Conservation (phyloP, 768 basidiomycete genomes). For the Panaeolus cyanescens region DNA sequence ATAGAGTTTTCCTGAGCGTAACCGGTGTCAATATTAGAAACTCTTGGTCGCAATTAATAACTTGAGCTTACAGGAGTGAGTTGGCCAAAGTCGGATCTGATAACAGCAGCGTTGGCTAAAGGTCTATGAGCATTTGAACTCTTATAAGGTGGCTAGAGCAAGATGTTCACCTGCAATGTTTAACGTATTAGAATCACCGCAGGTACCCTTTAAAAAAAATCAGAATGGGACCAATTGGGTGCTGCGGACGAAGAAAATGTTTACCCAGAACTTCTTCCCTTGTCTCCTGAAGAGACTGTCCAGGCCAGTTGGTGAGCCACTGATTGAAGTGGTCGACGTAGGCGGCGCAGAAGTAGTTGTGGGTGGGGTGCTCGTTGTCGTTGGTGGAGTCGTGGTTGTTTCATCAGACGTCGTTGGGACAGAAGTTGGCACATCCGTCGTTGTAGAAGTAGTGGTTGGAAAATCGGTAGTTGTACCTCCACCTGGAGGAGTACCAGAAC, state of each 20-base stretch:
- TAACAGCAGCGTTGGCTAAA: too few relatives aligned
- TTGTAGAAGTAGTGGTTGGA: conserved; percentile 1
- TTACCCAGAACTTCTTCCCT: conserved; percentile 37
- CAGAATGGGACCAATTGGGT: not conserved
- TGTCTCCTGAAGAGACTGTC: conserved; percentile 30
- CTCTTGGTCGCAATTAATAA: not conserved
- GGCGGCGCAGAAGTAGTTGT: conserved; percentile 8
- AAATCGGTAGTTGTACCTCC: not conserved
- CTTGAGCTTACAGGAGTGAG: not conserved
- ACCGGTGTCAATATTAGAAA: not conserved
- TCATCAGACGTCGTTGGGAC: too few relatives aligned
- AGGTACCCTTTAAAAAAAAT: conserved; percentile 20
- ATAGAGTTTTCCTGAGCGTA: conserved; percentile 35
- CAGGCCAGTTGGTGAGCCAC: conserved; percentile 21
- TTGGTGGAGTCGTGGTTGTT: conserved; percentile 5
- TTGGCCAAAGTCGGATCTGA: not conserved
- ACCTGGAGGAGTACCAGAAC: too few relatives aligned
- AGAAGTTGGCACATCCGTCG: too few relatives aligned
- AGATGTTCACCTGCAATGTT: conserved; percentile 30
- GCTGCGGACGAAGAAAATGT: not conserved
- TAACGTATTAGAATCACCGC: conserved; percentile 28
- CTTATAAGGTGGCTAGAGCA: not conserved
- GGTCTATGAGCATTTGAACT: not conserved
- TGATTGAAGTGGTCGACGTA: conserved; percentile 8
- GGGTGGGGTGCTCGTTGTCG: conserved; percentile 7